Conservation (phyloP, 1,139 yeast genomes). For the Kurtzmaniella quercitrusa region DNA sequence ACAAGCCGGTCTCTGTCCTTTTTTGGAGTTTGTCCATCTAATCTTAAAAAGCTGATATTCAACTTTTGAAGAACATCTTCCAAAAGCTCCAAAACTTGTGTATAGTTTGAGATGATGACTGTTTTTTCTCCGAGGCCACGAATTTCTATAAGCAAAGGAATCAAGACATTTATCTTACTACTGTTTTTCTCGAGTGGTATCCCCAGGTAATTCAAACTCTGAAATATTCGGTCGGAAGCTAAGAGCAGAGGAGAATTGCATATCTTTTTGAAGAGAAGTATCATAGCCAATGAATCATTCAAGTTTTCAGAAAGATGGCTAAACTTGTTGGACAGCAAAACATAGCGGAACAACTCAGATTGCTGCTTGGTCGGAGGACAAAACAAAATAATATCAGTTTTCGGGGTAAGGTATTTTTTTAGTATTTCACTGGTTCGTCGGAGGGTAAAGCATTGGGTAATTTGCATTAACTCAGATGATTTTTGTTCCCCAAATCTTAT, state of each 20-base stretch:
- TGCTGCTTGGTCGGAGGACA: slow-evolving; percentile 73
- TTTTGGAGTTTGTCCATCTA: slow-evolving; percentile 83
- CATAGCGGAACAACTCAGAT: slow-evolving; percentile 45
- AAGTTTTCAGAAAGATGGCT: slow-evolving; percentile 24
- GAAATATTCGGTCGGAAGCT: slow-evolving; percentile 33
- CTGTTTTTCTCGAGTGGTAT: slow-evolving; percentile 18
- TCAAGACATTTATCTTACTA: slow-evolving; percentile 56
- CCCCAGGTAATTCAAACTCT: slow-evolving; percentile 13
- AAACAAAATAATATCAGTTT: slow-evolving; percentile 75
- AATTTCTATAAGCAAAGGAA: slow-evolving; percentile 47
- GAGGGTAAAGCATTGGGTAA: slow-evolving; percentile 65
- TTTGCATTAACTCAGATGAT: slow-evolving; percentile 55
- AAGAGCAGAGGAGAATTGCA: slow-evolving; percentile 79
- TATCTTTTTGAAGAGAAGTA: slow-evolving; percentile 71
- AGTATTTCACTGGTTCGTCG: slow-evolving; percentile 70
- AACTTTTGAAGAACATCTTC: slow-evolving; percentile 52
- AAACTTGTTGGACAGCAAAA: slow-evolving; percentile 43
- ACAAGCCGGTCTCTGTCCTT: slow-evolving; percentile 64
- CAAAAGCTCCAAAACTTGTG: slow-evolving; percentile 79
- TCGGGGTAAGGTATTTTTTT: slow-evolving; percentile 65
- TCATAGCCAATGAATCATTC: slow-evolving; percentile 57
- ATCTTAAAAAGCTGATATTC: slow-evolving; percentile 51
- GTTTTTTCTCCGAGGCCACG: slow-evolving; percentile 57
- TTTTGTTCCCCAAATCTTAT: slow-evolving; percentile 56
- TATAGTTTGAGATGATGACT: slow-evolving; percentile 84